phyloP scores from a whole-genome alignment of 441 rosid species.

The Syzygium malaccense region DNA sequence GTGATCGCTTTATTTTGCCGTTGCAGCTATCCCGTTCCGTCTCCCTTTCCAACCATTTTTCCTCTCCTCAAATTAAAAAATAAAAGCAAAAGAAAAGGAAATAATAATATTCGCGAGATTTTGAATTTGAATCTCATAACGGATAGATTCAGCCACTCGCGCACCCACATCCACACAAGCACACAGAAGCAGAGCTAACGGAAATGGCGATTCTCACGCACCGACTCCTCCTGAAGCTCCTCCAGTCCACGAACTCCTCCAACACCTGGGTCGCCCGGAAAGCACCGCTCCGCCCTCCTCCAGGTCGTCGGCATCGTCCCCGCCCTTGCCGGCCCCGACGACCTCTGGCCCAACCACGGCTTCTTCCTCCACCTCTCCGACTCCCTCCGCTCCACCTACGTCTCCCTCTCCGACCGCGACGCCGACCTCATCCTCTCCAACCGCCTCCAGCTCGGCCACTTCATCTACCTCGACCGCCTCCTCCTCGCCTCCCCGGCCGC shows the following conservation, averaged over 20 bases:
- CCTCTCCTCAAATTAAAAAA: not conserved
- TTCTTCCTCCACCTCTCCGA: slow-evolving; percentile 91
- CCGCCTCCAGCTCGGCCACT: slow-evolving; percentile 93
- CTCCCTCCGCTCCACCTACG: slow-evolving; percentile 86
- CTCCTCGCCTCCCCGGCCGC: slow-evolving; percentile 61
- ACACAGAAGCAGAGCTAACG: not conserved
- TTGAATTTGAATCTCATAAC: slow-evolving; percentile 53
- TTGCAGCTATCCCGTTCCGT: not conserved
- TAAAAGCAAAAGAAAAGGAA: not conserved
- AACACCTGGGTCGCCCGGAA: slow-evolving; percentile 68
- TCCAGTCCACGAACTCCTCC: slow-evolving; percentile 82
- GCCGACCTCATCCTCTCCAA: slow-evolving; percentile 81
- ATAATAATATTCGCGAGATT: slow-evolving; percentile 6
- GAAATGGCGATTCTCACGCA: slow-evolving; percentile 67
- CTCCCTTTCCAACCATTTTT: too few relatives aligned
- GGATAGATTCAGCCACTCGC: slow-evolving; percentile 12
- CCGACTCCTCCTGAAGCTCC: slow-evolving; percentile 87
- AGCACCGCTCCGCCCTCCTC: slow-evolving; percentile 79
- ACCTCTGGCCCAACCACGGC: slow-evolving; percentile 87
- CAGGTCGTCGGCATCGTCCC: slow-evolving; percentile 90
- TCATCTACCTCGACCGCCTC: slow-evolving; percentile 74
- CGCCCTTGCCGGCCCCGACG: slow-evolving; percentile 64
- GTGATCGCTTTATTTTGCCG: not conserved
- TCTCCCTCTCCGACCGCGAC: slow-evolving; percentile 85
- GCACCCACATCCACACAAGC: not conserved